Base-by-base conservation (phyloP, 306 rosid genomes). In the Canavalia ensiformis region DNA sequence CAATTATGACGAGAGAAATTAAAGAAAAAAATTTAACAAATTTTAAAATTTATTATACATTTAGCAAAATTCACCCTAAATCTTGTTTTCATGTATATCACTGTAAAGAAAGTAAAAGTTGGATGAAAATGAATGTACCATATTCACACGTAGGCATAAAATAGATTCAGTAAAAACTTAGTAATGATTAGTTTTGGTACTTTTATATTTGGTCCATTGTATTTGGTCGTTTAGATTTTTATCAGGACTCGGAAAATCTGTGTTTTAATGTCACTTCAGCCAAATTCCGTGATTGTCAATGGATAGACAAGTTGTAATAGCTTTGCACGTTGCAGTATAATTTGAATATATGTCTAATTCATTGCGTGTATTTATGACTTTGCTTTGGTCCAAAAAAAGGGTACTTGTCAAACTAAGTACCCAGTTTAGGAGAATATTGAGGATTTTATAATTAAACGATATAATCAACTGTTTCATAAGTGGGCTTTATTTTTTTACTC, bases 341-440 rank as follows among this genome's bases (percentile, higher is more conserved):
- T 12, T 13, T 35, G 9, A 28, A 4, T 9, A 28, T 44, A 45
- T 35, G 44, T 3, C n/a, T 7, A 25, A 25, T 9, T 67, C 9
- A 28, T 28, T 29, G 55, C 73, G 73, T 68, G 73, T 9, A 68
- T 68, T 44, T 68, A 9, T 29, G 73, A 68, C 73, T 44, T 28
- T 45, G 9, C 25, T 44, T 67, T 9, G 55, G 72, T 44, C 9
- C 6, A 7, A 42, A 44, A 37, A 28, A 42, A 25, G n/a, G 4
- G 4, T 44, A 9, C 9, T 67, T 44, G 73, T 44, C 39, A 66
- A 66, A 41, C 72, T 7, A 1, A 31, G 42, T 12, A 51, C 18
- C 56, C 4, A 51, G 13, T 13, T 13, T 47, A 8, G 13, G 0
- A 5, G 12, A 56, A 4, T 25, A 6, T 7, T 56, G n/a, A 11